Percentiles rank a stretch among this genome's conserved stretches.
Conservation (phyloP, 2,329 filamentous ascomycete species). For the Colletotrichum magnum region DNA sequence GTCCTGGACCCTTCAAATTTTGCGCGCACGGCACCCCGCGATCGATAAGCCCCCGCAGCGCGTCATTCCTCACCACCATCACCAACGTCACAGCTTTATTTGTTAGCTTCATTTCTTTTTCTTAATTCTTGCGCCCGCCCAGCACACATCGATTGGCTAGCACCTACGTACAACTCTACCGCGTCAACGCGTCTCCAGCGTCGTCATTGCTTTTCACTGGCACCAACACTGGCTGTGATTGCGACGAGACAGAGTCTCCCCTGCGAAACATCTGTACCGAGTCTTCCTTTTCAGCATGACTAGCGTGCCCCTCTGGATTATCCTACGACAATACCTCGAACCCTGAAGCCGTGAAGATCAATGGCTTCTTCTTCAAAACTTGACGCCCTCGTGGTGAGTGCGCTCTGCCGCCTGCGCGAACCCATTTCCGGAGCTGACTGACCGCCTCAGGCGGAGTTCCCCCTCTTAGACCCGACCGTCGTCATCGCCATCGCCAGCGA, state of each 20-base stretch:
- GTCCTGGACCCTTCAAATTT: slow-evolving; percentile 9
- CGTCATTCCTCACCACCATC: slow-evolving; percentile 9
- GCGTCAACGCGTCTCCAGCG: no score
- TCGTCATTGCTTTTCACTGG: no score
- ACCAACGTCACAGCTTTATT: not conserved
- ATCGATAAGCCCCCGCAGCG: slow-evolving; percentile 15
- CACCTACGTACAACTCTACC: no score
- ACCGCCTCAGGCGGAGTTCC: slow-evolving; percentile 45
- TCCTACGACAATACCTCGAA: slow-evolving; percentile 36
- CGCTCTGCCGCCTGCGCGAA: not conserved
- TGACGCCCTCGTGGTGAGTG: slow-evolving; percentile 37
- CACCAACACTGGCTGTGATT: not conserved
- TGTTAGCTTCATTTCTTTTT: not conserved
- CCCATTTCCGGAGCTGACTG: not conserved
- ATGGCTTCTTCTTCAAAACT: slow-evolving; percentile 34
- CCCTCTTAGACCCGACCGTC: slow-evolving; percentile 82
- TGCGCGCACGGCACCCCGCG: not conserved
- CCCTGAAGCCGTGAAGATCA: slow-evolving; percentile 17
- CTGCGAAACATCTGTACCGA: not conserved
- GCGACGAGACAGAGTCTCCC: not conserved
- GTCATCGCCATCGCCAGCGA: slow-evolving; percentile 84
- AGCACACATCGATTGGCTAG: no score
- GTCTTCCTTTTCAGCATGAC: slow-evolving; percentile 28
- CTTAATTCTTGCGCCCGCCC: not conserved
- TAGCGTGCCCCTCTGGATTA: slow-evolving; percentile 27